These are phyloP conservation scores for Chalciporus chontae DNA, from an alignment of 768 basidiomycete species.

Conservation along the genomic window DNA sequence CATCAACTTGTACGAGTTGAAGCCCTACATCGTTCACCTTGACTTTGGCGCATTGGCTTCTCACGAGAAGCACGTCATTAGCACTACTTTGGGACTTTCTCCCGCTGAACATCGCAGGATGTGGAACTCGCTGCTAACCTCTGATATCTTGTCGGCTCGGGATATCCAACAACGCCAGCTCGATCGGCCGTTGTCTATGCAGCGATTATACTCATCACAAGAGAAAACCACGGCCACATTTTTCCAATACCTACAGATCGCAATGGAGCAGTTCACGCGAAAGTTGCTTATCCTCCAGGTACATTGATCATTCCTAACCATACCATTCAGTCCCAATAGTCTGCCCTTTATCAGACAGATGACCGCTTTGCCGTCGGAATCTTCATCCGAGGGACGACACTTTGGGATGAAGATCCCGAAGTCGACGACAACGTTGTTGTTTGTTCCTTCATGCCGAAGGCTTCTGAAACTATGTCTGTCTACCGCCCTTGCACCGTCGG, in stretches of 20 bases:
- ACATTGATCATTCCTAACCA: neutral
- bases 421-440: slow-evolving; percentile 58
- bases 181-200: slow-evolving; percentile 50
- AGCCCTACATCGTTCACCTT: slow-evolving; percentile 46
- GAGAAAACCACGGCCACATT: slow-evolving; percentile 51
- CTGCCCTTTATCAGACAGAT: slow-evolving; percentile 42
- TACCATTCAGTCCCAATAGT: neutral
- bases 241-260: slow-evolving; percentile 57
- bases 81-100: slow-evolving; percentile 37
- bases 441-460: slow-evolving; percentile 57
- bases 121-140: slow-evolving; percentile 64
- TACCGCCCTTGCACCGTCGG: slow-evolving; percentile 50
- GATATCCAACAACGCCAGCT: slow-evolving; percentile 53
- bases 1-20: slow-evolving; percentile 39
- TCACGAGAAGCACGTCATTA: slow-evolving; percentile 52
- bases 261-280: slow-evolving; percentile 53
- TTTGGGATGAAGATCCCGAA: slow-evolving; percentile 58
- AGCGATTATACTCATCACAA: slow-evolving; percentile 58
- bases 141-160: slow-evolving; percentile 49
- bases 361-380: slow-evolving; percentile 59
- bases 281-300: slow-evolving; percentile 61
- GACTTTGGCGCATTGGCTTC: slow-evolving; percentile 55
- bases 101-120: slow-evolving; percentile 43
- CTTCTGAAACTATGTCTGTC: slow-evolving; percentile 44
- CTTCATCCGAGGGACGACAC: slow-evolving; percentile 57